phyloP scores from a whole-genome alignment of 1,284 basidiomycete species.

The Xanthoconium separans region DNA sequence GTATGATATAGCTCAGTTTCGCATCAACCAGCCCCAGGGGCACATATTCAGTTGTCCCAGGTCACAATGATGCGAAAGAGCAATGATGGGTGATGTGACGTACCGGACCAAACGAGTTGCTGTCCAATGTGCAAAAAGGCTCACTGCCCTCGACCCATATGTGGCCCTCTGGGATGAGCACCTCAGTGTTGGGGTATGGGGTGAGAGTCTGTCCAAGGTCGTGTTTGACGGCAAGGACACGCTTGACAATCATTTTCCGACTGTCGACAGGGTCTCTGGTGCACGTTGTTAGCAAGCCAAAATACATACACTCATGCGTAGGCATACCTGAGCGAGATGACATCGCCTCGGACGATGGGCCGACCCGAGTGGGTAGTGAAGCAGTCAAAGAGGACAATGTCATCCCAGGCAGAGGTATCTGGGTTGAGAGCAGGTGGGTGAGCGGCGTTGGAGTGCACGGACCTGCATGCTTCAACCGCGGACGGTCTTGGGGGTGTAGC shows the following conservation, averaged over 20 bases:
- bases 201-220: slow-evolving; percentile 60
- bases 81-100: slow-evolving; percentile 9
- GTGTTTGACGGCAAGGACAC: slow-evolving; percentile 64
- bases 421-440: slow-evolving; percentile 23
- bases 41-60: slow-evolving; percentile 30
- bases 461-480: slow-evolving; percentile 78
- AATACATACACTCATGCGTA: background rate
- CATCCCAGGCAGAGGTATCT: slow-evolving; percentile 57
- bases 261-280: slow-evolving; percentile 61
- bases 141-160: slow-evolving; percentile 71
- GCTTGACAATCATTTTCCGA: slow-evolving; percentile 57
- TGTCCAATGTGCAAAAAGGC: slow-evolving; percentile 56
- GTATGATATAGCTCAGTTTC: slow-evolving; percentile 56
- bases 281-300: too few relatives aligned
- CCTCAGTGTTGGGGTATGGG: slow-evolving; percentile 61
- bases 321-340: slow-evolving; percentile 58
- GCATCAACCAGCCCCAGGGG: slow-evolving; percentile 63
- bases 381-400: slow-evolving; percentile 65
- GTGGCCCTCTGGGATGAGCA: slow-evolving; percentile 59
- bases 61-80: background rate
- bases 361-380: slow-evolving; percentile 38
- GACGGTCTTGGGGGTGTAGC: slow-evolving; percentile 54
- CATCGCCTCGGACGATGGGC: slow-evolving; percentile 55
- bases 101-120: slow-evolving; percentile 73
- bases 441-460: slow-evolving; percentile 12